Evolutionary conservation across 345 rosid genomes (phyloP), one percentile per base, ranked within the genome.

Genomic region (Xanthoceras sorbifolium): DNA sequence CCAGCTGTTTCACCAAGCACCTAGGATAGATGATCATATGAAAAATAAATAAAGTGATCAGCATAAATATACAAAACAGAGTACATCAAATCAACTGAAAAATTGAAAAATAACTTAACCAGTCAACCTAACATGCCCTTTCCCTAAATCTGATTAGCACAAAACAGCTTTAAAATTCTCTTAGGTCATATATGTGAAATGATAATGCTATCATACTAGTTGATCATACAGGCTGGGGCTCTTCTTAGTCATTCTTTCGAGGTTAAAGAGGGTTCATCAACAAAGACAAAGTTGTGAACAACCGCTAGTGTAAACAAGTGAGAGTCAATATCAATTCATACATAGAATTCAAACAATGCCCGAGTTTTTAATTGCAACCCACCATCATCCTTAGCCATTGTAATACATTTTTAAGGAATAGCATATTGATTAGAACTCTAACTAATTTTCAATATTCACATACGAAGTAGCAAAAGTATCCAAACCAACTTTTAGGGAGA

Each of bases 1-100:
- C 98, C 98, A 75, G 94, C 86, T 61, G 97, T 73, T 44, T 94
- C 97, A 29, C 99, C 90, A 81, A 89, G 86, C 79, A 97, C 99
- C 99, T 94, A 78, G 23, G n/a, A 68, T 57, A 42, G n/a, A 66
- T 10, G 3, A 25, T 78, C 62, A 77, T 17, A 18, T 38, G 22
- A 17, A 54, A 83, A 69, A 34, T 25, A 76, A 73, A 73, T n/a
- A 69, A 71, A 68, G 6, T 6, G 9, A 26, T 61, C 67, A 31
- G 44, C 40, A 38, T 7, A 9, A 28, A 15, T 9, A 12, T 70
- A 62, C 20, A 3, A 6, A 31, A 52, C 6, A 63, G 46, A 64
- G 55, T 46, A n/a, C n/a, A 77, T 31, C 10, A 48, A 40, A 72
- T 9, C 65, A 23, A 31, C 62, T 9, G 7, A 12, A 64, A 52